Base-by-base conservation (phyloP, 768 basidiomycete species). In the Panaeolus papilionaceus region DNA sequence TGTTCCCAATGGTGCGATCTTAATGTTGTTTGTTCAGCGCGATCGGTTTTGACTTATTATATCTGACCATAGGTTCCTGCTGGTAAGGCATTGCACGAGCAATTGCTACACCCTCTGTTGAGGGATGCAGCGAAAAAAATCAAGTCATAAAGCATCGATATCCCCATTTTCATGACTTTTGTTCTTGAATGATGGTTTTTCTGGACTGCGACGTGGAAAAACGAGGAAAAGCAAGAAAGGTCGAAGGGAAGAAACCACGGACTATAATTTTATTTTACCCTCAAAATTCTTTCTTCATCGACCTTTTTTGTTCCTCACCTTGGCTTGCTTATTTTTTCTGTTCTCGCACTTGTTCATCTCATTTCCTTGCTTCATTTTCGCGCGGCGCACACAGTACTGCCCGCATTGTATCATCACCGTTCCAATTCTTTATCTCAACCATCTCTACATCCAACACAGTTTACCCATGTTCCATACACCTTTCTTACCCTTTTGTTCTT, bases 41-140 rank as follows among this genome's bases (percentile, higher is more conserved):
- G 38, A 42, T 45, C 39, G 62, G 61, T 62, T 38, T 61, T 70
- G 64, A 70, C 69, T 8, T 65, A n/a, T 62, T 64, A 64, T 49
- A 39, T 49, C 11, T 54, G 58, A 63, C 10, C 70, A 18, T 72
- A 92, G 92, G 92, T 94, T 26, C 88, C 95, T 14, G 96, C 95
- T 54, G 97, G 97, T 58, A 97, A 95, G 80, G 95, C 96, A 64
- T 84, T 99, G 45, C 93, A 98, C 75, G 94, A 99, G 80, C 92
- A 93, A 79, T 82, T 96, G 75, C 80, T 97, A 51, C 93, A 95
- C 76, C 91, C 91, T 26, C 77, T 77, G 26, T 69, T 89, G 75
- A 67, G 70, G 11, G 72, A 72, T 4, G 72, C 67, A 18, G 64
- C 66, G 7, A 70, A 72, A 71, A 71, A 63, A 63, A 68, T 71